phyloP scores from a whole-genome alignment of 2,329 filamentous ascomycete species.

The Diplodia sapinea region DNA sequence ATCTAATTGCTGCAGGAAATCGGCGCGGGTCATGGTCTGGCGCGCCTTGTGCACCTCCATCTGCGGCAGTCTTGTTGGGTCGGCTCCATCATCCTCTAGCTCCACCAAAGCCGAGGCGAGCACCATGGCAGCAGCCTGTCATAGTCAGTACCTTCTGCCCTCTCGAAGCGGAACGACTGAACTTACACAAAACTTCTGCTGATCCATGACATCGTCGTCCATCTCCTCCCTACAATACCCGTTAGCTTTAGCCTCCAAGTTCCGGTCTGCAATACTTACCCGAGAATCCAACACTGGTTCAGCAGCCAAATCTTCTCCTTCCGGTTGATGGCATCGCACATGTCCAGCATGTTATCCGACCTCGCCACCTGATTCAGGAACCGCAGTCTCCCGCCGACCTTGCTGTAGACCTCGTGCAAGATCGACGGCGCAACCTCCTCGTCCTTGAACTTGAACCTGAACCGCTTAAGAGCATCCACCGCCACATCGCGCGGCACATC shows the following conservation, averaged over 20 bases:
- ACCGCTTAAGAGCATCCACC: conserved; percentile 72
- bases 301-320: conserved; percentile 74
- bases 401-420: conserved; percentile 76
- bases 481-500: conserved; percentile 78
- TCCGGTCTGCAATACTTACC: conserved; percentile 39
- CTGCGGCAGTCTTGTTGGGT: conserved; percentile 68
- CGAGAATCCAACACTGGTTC: conserved; percentile 72
- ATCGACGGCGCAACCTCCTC: conserved; percentile 60
- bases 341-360: conserved; percentile 72
- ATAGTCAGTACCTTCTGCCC: neutral
- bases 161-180: neutral
- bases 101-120: conserved; percentile 84
- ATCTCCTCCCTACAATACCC: conserved; percentile 55
- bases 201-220: conserved; percentile 94
- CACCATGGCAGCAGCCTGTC: conserved; percentile 81
- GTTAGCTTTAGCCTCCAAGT: neutral
- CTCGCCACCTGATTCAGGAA: conserved; percentile 85
- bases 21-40: conserved; percentile 83
- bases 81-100: conserved; percentile 65
- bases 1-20: conserved; percentile 87
- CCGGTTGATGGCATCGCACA: conserved; percentile 70
- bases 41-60: conserved; percentile 82
- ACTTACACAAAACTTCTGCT: conserved; percentile 84
- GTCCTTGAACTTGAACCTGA: conserved; percentile 72
- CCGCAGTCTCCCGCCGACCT: conserved; percentile 81